A percentile compares a stretch with the other conserved stretches of the same genome.
Evolutionary conservation across 2,329 filamentous ascomycete species (phyloP).

Genomic region (Alternaria atra): DNA sequence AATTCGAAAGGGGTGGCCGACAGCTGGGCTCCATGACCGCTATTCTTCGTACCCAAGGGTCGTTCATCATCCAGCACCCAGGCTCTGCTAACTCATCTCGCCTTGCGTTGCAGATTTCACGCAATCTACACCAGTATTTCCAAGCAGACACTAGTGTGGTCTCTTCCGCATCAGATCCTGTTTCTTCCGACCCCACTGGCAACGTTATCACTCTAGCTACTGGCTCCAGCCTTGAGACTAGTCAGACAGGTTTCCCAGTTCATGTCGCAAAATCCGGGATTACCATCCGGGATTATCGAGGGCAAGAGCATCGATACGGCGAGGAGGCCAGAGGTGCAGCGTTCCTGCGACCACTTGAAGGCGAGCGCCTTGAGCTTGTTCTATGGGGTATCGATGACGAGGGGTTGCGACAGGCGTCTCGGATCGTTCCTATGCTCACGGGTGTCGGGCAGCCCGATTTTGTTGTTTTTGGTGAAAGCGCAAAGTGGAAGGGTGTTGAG

Average conservation of each 20-base stretch:
- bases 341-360: constrained; percentile 60
- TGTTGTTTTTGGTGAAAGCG: constrained; percentile 57
- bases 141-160: constrained; percentile 60
- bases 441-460: constrained; percentile 68
- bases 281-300: constrained; percentile 33
- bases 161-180: neutral
- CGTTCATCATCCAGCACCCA: constrained; percentile 55
- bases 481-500: constrained; percentile 61
- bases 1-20: constrained; percentile 51
- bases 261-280: constrained; percentile 25
- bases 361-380: constrained; percentile 62
- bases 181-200: constrained; percentile 35
- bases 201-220: constrained; percentile 58
- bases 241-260: constrained; percentile 44
- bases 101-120: constrained; percentile 63
- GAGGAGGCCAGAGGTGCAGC: constrained; percentile 57
- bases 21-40: constrained; percentile 65
- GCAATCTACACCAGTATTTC: constrained; percentile 68
- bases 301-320: constrained; percentile 34
- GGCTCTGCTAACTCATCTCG: constrained; percentile 39
- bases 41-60: constrained; percentile 59
- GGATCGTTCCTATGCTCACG: constrained; percentile 64
- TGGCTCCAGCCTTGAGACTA: constrained; percentile 33
- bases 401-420: constrained; percentile 60
- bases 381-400: constrained; percentile 63